Conservation (phyloP, 257 asterid genomes). For the Salvia miltiorrhiza region DNA sequence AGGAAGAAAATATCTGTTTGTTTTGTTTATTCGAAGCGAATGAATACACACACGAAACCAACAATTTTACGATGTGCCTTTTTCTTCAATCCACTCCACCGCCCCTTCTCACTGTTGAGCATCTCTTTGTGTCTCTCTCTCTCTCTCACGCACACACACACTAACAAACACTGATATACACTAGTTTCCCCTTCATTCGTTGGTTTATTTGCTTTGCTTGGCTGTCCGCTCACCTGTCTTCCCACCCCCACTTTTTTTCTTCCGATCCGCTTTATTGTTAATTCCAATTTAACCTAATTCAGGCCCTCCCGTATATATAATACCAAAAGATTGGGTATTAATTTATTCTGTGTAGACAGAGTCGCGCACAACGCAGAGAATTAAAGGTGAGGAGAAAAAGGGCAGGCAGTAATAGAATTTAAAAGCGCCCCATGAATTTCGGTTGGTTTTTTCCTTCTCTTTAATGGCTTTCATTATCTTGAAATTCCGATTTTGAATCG, state of each 20-base stretch:
- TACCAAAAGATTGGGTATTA: slow-evolving; percentile 20
- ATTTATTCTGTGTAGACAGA: slow-evolving; percentile 34
- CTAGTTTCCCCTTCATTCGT: slow-evolving; percentile 26
- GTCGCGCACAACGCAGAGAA: slow-evolving; percentile 37
- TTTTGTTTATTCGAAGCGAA: neutral
- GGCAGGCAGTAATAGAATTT: slow-evolving; percentile 21
- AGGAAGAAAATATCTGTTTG: neutral
- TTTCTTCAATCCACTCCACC: slow-evolving; percentile 27
- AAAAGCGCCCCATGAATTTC: slow-evolving; percentile 42
- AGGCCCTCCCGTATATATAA: slow-evolving; percentile 14
- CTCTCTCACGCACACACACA: neutral
- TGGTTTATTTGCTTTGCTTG: slow-evolving; percentile 39
- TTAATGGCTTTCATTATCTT: slow-evolving; percentile 23
- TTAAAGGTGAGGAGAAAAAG: slow-evolving; percentile 33
- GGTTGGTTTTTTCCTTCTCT: slow-evolving; percentile 37
- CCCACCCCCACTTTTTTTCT: slow-evolving; percentile 35
- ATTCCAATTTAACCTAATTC: slow-evolving; percentile 18
- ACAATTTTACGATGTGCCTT: neutral
- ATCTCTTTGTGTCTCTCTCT: slow-evolving; percentile 3
- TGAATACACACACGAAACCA: neutral
- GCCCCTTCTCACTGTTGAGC: slow-evolving; percentile 1
- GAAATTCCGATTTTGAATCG: slow-evolving; percentile 19
- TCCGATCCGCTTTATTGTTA: slow-evolving; percentile 31
- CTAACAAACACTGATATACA: neutral
- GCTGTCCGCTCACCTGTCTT: slow-evolving; percentile 50